These are phyloP conservation scores for Rhizophora apiculata DNA, from an alignment of 345 rosid species.

Conservation along the genomic window DNA sequence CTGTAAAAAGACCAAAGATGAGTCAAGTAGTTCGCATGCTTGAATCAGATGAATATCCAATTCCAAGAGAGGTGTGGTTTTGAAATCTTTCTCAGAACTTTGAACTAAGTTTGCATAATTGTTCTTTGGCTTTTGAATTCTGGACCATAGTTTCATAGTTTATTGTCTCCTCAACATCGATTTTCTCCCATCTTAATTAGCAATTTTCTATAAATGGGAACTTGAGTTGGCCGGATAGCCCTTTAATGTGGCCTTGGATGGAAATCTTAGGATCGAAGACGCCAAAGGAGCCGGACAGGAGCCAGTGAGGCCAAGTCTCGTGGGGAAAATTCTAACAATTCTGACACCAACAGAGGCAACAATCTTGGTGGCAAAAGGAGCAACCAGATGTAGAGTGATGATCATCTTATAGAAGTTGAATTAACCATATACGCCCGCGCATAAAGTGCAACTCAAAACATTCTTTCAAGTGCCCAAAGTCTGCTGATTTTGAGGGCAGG, in stretches of 20 bases:
- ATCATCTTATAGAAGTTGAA: slow-evolving; percentile 12
- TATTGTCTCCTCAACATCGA: not conserved
- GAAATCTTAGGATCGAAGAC: slow-evolving; percentile 66
- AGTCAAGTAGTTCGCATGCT: slow-evolving; percentile 95
- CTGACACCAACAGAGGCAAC: slow-evolving; percentile 45
- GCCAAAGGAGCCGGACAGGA: slow-evolving; percentile 49
- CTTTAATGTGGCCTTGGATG: slow-evolving; percentile 1
- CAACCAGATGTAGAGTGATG: slow-evolving; percentile 9
- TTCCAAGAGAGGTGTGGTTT: slow-evolving; percentile 73
- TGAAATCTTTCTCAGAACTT: slow-evolving; percentile 7
- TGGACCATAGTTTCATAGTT: not conserved
- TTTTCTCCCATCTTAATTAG: slow-evolving; percentile 1
- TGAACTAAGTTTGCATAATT: not conserved
- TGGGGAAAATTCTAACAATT: slow-evolving; percentile 47
- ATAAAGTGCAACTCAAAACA: not conserved
- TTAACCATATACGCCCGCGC: not conserved
- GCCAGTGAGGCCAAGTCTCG: slow-evolving; percentile 34
- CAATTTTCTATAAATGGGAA: not conserved
- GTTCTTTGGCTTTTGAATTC: not conserved
- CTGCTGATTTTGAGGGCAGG: too few relatives aligned
- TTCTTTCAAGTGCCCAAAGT: too few relatives aligned
- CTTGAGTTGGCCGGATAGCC: not conserved
- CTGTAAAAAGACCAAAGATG: slow-evolving; percentile 94
- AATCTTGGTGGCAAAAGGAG: slow-evolving; percentile 28
- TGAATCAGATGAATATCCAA: slow-evolving; percentile 84